phyloP scores from a whole-genome alignment of 495 filamentous ascomycete genomes.

The Staphylotrichum tortipilum region DNA sequence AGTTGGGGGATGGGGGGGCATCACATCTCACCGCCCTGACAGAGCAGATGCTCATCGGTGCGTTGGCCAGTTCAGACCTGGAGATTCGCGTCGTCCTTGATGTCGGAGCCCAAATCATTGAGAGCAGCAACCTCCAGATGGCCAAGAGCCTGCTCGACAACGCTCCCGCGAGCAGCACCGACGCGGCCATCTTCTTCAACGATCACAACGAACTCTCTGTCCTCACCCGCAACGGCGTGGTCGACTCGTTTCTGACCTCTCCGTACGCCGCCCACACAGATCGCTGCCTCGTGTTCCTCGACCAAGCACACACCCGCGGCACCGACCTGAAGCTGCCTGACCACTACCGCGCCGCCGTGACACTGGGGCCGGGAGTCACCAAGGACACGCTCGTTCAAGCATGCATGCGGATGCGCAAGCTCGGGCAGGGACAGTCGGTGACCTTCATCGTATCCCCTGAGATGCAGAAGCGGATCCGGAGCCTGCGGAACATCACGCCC shows the following conservation, averaged over 20 bases:
- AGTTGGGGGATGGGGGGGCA: too few relatives aligned
- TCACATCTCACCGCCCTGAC: too few relatives aligned
- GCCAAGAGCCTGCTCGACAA: too few relatives aligned
- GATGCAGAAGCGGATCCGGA: constrained; percentile 37
- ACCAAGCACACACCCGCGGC: constrained; percentile 69
- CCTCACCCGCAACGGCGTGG: constrained; percentile 32
- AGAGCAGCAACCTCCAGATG: too few relatives aligned
- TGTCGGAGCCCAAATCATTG: too few relatives aligned
- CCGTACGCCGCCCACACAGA: constrained; percentile 53
- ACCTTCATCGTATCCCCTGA: constrained; percentile 49
- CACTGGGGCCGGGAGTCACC: constrained; percentile 55
- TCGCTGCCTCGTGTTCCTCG: constrained; percentile 60
- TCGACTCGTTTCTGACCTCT: constrained; percentile 49
- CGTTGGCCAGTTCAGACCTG: too few relatives aligned
- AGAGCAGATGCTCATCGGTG: too few relatives aligned
- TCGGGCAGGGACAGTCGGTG: constrained; percentile 55
- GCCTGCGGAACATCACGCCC: background rate
- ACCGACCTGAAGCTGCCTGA: constrained; percentile 60
- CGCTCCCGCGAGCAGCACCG: background rate
- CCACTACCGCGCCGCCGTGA: constrained; percentile 56
- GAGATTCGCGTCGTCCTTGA: too few relatives aligned
- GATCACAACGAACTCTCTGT: constrained; percentile 43
- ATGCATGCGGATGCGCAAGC: constrained; percentile 58
- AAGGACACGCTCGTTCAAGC: constrained; percentile 71
- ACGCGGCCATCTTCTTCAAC: constrained; percentile 50